phyloP scores from a whole-genome alignment of 1,139 yeast species.

The Geotrichum histeridarum region DNA sequence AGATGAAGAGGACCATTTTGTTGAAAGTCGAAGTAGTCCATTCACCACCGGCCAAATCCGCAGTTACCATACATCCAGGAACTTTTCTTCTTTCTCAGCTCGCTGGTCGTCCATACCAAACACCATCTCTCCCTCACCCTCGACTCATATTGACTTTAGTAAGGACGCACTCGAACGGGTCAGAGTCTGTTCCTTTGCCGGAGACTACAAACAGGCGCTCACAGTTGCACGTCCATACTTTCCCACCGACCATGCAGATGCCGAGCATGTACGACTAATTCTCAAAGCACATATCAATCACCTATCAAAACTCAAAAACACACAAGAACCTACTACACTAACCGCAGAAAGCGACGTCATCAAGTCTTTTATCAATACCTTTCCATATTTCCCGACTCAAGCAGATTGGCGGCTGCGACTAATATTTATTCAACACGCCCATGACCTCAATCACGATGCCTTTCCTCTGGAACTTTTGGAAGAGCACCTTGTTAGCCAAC shows the following conservation, averaged over 20 bases:
- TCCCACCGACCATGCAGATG: not conserved
- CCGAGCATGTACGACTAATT: not conserved
- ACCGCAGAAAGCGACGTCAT: constrained; percentile 23
- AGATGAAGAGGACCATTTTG: constrained; percentile 7
- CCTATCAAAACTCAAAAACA: constrained; percentile 18
- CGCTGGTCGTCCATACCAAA: not conserved
- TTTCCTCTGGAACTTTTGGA: constrained; percentile 32
- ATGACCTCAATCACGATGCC: constrained; percentile 38
- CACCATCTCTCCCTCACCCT: not conserved
- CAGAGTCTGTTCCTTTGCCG: constrained; percentile 3
- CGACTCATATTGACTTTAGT: not conserved
- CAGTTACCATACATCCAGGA: constrained; percentile 7
- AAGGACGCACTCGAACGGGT: not conserved
- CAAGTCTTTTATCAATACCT: constrained; percentile 28
- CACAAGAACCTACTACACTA: not conserved
- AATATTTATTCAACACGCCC: constrained; percentile 41
- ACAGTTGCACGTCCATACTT: not conserved
- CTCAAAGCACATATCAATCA: constrained; percentile 30
- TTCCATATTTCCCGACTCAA: constrained; percentile 34
- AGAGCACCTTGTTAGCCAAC: constrained; percentile 31
- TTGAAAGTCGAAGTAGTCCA: not conserved
- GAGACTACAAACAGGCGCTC: constrained; percentile 16
- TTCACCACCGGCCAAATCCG: constrained; percentile 10
- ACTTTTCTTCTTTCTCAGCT: not conserved
- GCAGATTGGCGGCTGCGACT: constrained; percentile 39